These are phyloP conservation scores for Fraxinus greggii DNA, from an alignment of 305 asterid genomes.

Conservation along the genomic window DNA sequence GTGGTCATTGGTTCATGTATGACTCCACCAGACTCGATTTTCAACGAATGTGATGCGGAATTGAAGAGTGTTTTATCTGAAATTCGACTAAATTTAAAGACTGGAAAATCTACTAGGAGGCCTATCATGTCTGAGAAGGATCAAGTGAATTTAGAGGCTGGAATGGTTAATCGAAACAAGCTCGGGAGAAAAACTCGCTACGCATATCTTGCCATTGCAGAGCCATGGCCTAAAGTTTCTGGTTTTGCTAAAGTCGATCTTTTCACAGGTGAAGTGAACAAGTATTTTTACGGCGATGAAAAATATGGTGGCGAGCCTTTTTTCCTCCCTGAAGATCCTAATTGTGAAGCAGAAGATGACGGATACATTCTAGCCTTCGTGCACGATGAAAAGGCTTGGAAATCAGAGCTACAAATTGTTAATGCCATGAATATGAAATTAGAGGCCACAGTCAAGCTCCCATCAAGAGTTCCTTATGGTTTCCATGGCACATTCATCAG, in stretches of 20 bases:
- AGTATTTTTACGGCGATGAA: constrained; percentile 37
- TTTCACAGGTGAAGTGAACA: constrained; percentile 34
- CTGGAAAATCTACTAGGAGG: constrained; percentile 32
- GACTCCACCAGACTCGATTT: constrained; percentile 95
- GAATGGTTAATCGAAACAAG: constrained; percentile 48
- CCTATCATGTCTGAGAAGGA: constrained; percentile 33
- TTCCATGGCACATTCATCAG: constrained; percentile 51
- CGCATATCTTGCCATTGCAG: constrained; percentile 51
- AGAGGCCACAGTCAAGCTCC: constrained; percentile 38
- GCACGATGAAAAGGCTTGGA: constrained; percentile 36
- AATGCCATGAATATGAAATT: constrained; percentile 38
- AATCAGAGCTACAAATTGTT: constrained; percentile 45
- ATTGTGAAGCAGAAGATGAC: constrained; percentile 31
- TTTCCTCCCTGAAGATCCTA: constrained; percentile 29
- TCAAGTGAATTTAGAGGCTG: constrained; percentile 47
- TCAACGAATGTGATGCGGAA: constrained; percentile 79
- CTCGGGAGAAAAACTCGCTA: constrained; percentile 43
- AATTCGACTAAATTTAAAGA: constrained; percentile 39
- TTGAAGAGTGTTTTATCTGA: constrained; percentile 54
- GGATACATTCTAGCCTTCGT: constrained; percentile 41
- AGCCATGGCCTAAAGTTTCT: constrained; percentile 57
- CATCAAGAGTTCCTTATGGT: constrained; percentile 54
- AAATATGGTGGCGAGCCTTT: constrained; percentile 55
- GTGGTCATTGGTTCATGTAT: constrained; percentile 93
- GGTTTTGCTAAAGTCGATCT: constrained; percentile 52